Conservation (phyloP, 306 rosid species). For the Fragaria nilgerrensis region DNA sequence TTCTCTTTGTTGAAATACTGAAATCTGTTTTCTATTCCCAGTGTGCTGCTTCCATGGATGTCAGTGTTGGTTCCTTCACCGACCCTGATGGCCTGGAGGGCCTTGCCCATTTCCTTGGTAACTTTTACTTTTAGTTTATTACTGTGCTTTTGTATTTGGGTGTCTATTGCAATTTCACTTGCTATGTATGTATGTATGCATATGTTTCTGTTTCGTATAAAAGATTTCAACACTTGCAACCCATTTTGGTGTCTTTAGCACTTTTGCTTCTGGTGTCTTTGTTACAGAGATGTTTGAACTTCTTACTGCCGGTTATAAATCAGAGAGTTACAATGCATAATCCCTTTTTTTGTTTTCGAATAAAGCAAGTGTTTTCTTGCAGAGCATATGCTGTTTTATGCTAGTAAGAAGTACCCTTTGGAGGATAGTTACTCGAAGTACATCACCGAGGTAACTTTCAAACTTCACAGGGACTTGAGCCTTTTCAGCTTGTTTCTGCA, state of each 20-base stretch:
- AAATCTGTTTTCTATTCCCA: constrained; percentile 16
- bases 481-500: background rate
- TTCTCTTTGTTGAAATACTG: background rate
- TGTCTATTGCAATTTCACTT: background rate
- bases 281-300: background rate
- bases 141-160: background rate
- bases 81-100: constrained; percentile 92
- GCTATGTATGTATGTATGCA: background rate
- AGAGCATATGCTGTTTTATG: constrained; percentile 98
- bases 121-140: background rate
- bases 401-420: constrained; percentile 90
- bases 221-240: background rate
- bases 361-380: constrained; percentile 22
- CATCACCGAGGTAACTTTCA: constrained; percentile 63
- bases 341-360: background rate
- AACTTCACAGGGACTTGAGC: background rate
- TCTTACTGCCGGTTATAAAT: background rate
- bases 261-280: background rate
- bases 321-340: background rate
- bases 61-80: constrained; percentile 76
- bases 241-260: background rate
- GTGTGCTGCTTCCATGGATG: constrained; percentile 99
- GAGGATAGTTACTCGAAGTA: constrained; percentile 94
- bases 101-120: constrained; percentile 96
- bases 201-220: background rate